Conservation (phyloP, 805 yeast genomes). For the Monosporozyma aerobia region DNA sequence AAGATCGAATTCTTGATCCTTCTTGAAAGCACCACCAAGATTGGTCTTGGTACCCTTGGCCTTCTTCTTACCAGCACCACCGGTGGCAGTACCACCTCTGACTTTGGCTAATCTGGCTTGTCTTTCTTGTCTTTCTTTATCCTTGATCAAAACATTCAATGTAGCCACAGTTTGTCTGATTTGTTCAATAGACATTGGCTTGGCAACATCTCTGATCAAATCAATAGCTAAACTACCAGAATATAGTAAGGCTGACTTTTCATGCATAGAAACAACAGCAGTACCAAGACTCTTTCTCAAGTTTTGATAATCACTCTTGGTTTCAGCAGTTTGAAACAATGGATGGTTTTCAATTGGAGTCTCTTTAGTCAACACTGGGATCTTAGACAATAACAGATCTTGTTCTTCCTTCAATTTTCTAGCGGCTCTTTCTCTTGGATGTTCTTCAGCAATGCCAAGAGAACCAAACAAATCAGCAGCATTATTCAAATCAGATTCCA, state of each 20-base stretch:
- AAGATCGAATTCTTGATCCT: slow-evolving; percentile 52
- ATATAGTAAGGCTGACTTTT: slow-evolving; percentile 57
- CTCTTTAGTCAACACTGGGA: slow-evolving; percentile 29
- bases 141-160: slow-evolving; percentile 67
- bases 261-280: slow-evolving; percentile 50
- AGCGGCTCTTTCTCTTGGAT: slow-evolving; percentile 34
- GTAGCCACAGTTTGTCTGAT: slow-evolving; percentile 81
- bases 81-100: slow-evolving; percentile 76
- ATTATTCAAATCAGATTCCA: slow-evolving; percentile 78
- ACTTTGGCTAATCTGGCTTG: slow-evolving; percentile 67
- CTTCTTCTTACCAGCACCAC: slow-evolving; percentile 94
- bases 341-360: slow-evolving; percentile 69
- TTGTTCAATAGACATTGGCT: slow-evolving; percentile 74
- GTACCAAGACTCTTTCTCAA: slow-evolving; percentile 64
- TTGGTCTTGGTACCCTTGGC: slow-evolving; percentile 71
- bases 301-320: slow-evolving; percentile 70
- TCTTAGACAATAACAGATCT: slow-evolving; percentile 15
- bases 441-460: slow-evolving; percentile 42
- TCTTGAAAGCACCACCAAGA: slow-evolving; percentile 53
- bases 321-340: slow-evolving; percentile 63
- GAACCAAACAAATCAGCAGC: slow-evolving; percentile 91
- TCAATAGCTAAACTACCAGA: slow-evolving; percentile 72
- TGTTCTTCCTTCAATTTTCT: slow-evolving; percentile 32
- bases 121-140: slow-evolving; percentile 85
- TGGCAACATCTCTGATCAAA: slow-evolving; percentile 72